Percentiles rank a stretch among this genome's conserved stretches.
These are phyloP conservation scores for Parasitella parasitica DNA, from an alignment of 371 early-diverging fungal species.

Conservation along the genomic window DNA sequence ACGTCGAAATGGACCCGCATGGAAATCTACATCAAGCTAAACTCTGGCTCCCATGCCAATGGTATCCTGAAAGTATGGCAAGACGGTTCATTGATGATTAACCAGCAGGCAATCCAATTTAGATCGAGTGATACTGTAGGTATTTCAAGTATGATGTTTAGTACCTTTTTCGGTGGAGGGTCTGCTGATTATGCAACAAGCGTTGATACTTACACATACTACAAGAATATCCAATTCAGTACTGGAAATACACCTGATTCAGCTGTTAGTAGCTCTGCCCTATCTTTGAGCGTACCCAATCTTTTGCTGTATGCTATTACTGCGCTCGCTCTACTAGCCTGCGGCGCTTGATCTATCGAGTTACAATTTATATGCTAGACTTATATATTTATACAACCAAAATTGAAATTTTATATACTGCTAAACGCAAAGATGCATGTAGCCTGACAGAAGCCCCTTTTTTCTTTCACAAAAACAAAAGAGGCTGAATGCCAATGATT, in stretches of 20 bases:
- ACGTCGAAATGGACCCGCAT: conserved; percentile 35
- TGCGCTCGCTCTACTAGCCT: not conserved
- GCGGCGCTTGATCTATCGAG: not conserved
- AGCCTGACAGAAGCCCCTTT: too few species aligned
- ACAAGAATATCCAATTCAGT: conserved; percentile 42
- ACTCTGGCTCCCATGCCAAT: conserved; percentile 36
- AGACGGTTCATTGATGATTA: conserved; percentile 36
- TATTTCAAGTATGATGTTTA: conserved; percentile 40
- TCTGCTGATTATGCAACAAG: conserved; percentile 40
- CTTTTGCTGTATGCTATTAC: not conserved
- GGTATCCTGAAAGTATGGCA: conserved; percentile 41
- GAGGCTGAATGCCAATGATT: too few species aligned
- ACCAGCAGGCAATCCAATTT: conserved; percentile 37
- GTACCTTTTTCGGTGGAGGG: conserved; percentile 55
- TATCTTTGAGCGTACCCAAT: not conserved
- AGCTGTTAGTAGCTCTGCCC: conserved; percentile 4
- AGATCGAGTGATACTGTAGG: conserved; percentile 27
- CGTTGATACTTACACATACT: conserved; percentile 35
- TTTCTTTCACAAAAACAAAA: too few species aligned
- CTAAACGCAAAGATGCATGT: too few species aligned
- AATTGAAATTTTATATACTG: too few species aligned
- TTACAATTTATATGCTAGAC: not conserved
- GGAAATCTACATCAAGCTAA: conserved; percentile 43
- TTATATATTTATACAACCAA: not conserved
- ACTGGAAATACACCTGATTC: conserved; percentile 25